phyloP scores from a whole-genome alignment of 2,329 filamentous ascomycete genomes.

The Lachnellula cervina region DNA sequence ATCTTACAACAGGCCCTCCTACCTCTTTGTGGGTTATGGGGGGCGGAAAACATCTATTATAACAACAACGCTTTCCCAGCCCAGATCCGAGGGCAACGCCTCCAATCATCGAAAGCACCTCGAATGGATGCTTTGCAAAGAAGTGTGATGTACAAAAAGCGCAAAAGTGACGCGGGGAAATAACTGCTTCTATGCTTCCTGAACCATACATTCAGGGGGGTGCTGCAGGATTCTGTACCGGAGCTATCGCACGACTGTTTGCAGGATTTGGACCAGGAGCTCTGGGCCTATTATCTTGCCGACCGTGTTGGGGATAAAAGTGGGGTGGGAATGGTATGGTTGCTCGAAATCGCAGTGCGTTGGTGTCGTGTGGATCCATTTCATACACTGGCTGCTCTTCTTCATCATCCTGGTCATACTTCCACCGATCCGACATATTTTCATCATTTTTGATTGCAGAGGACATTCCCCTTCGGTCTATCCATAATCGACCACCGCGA shows the following conservation, averaged over 20 bases:
- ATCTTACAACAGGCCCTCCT: slow-evolving; percentile 26
- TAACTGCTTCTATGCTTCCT: not conserved
- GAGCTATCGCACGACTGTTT: slow-evolving; percentile 20
- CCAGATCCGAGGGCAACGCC: slow-evolving; percentile 30
- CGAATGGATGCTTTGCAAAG: slow-evolving; percentile 21
- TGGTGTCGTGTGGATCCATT: slow-evolving; percentile 65
- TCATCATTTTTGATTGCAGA: slow-evolving; percentile 43
- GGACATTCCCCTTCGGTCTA: slow-evolving; percentile 74
- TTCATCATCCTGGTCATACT: slow-evolving; percentile 80
- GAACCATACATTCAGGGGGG: slow-evolving; percentile 17
- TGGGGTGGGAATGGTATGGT: slow-evolving; percentile 30
- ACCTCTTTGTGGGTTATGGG: slow-evolving; percentile 7
- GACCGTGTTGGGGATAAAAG: slow-evolving; percentile 23
- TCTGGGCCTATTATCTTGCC: slow-evolving; percentile 20
- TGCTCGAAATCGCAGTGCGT: slow-evolving; percentile 56
- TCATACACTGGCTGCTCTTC: slow-evolving; percentile 71
- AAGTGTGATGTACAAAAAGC: slow-evolving; percentile 24
- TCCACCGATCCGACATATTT: slow-evolving; percentile 64
- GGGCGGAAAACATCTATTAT: slow-evolving; percentile 17
- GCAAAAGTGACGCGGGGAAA: slow-evolving; percentile 4
- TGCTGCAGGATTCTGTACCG: slow-evolving; percentile 15
- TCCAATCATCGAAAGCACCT: slow-evolving; percentile 17
- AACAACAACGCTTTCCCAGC: slow-evolving; percentile 25
- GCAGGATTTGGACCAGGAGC: slow-evolving; percentile 15
- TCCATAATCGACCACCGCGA: slow-evolving; percentile 77